phyloP scores from a whole-genome alignment of 306 rosid genomes.

The Vigna reflexopilosa region DNA sequence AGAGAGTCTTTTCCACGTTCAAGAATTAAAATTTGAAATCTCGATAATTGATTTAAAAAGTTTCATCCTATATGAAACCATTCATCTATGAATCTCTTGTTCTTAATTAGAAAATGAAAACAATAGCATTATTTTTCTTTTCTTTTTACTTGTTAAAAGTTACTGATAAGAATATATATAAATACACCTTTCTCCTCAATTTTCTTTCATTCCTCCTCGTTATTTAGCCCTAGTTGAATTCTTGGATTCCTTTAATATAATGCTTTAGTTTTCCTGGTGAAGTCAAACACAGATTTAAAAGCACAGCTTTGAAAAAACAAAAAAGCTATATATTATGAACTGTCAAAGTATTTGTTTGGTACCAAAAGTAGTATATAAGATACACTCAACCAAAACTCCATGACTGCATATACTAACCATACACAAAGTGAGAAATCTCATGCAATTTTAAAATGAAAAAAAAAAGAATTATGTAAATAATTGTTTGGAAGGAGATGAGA shows the following conservation, averaged over 20 bases:
- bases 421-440: slow-evolving; percentile 21
- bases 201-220: too few species aligned
- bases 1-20: too few species aligned
- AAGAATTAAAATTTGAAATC: too few species aligned
- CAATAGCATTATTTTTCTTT: too few species aligned
- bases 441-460: slow-evolving; percentile 33
- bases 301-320: not conserved
- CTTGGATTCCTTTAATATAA: not conserved
- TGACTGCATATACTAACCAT: slow-evolving; percentile 41
- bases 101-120: too few species aligned
- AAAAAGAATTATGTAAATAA: slow-evolving; percentile 43
- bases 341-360: not conserved
- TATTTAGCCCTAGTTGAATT: not conserved
- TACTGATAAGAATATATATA: too few species aligned
- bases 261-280: not conserved
- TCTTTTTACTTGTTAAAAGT: too few species aligned
- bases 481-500: slow-evolving; percentile 40
- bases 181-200: too few species aligned
- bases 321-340: not conserved
- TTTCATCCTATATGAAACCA: too few species aligned
- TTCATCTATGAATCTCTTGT: too few species aligned
- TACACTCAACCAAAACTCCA: slow-evolving; percentile 39
- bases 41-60: too few species aligned
- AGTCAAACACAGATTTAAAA: not conserved
- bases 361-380: not conserved